Evolutionary conservation across 2,329 filamentous ascomycete genomes (phyloP).

Genomic region (Eurotiales sp.): DNA sequence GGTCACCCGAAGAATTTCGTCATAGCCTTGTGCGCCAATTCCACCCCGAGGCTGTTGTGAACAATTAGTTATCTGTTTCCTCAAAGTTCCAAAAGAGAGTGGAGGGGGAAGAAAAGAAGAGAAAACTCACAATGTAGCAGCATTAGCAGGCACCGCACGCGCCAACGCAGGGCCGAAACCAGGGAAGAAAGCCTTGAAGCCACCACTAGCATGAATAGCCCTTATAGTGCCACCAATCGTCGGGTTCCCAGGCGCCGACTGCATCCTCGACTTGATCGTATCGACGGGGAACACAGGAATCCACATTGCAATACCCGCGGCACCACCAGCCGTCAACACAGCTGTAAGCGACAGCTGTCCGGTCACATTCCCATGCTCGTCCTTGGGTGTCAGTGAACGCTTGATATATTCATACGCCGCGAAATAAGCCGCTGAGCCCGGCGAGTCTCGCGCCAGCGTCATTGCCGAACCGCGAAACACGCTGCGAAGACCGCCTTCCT

Average conservation of each 20-base stretch:
- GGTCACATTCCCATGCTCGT: conserved; percentile 67
- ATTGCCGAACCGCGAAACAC: conserved; percentile 90
- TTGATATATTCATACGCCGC: conserved; percentile 97
- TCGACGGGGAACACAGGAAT: conserved; percentile 97
- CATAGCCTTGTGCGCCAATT: conserved; percentile 50
- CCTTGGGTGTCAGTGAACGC: conserved; percentile 76
- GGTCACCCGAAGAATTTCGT: conserved; percentile 38
- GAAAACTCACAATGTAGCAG: conserved; percentile 69
- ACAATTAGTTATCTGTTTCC: conserved; percentile 9
- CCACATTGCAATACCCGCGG: conserved; percentile 97
- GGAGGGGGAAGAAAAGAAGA: neutral
- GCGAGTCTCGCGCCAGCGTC: conserved; percentile 89
- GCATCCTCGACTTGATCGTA: conserved; percentile 89
- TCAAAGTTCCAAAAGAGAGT: neutral
- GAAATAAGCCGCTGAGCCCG: conserved; percentile 92
- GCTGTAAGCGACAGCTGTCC: conserved; percentile 78
- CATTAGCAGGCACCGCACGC: conserved; percentile 91
- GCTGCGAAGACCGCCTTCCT: conserved; percentile 80
- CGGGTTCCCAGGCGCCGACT: conserved; percentile 83
- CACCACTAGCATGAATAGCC: conserved; percentile 78
- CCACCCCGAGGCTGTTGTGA: conserved; percentile 41
- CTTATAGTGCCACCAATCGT: conserved; percentile 75
- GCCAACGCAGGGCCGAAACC: conserved; percentile 90
- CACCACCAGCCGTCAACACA: conserved; percentile 80
- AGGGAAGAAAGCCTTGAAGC: conserved; percentile 91